A percentile compares a stretch with the other conserved stretches of the same genome.
These are phyloP conservation scores for Xylaria palmicola DNA, from an alignment of 495 filamentous ascomycete genomes.

Conservation along the genomic window DNA sequence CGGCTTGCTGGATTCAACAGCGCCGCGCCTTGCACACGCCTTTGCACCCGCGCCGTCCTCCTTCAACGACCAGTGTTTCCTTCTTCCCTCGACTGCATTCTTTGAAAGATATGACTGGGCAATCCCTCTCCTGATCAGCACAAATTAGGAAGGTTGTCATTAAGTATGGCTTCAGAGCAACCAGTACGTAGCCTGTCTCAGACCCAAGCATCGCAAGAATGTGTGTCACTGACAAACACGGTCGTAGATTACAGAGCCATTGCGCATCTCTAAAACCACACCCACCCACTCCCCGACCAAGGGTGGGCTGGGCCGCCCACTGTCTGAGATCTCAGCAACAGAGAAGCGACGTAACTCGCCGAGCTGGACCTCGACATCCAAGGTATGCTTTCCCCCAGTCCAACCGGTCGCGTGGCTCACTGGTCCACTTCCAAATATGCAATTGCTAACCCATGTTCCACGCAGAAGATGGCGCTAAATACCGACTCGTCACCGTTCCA, in stretches of 20 bases:
- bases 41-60: not conserved
- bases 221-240: not conserved
- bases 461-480: constrained; percentile 52
- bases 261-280: constrained; percentile 57
- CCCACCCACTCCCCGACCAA: constrained; percentile 46
- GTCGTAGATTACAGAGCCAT: constrained; percentile 42
- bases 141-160: constrained; percentile 8
- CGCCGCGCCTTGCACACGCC: not conserved
- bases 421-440: constrained; percentile 22
- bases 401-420: not conserved
- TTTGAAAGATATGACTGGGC: constrained; percentile 11
- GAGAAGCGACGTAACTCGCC: constrained; percentile 70
- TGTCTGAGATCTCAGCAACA: constrained; percentile 58
- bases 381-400: constrained; percentile 47
- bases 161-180: constrained; percentile 29
- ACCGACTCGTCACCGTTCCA: constrained; percentile 75
- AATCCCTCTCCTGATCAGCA: not conserved
- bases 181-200: constrained; percentile 34
- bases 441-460: constrained; percentile 14
- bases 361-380: constrained; percentile 67
- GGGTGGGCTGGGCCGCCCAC: constrained; percentile 50
- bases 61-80: not conserved
- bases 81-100: constrained; percentile 16
- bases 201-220: constrained; percentile 11
- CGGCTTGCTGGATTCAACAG: not conserved